Evolutionary conservation across 305 asterid genomes (phyloP), one percentile per base, ranked within the genome.

Genomic region (Fraxinus sp.): DNA sequence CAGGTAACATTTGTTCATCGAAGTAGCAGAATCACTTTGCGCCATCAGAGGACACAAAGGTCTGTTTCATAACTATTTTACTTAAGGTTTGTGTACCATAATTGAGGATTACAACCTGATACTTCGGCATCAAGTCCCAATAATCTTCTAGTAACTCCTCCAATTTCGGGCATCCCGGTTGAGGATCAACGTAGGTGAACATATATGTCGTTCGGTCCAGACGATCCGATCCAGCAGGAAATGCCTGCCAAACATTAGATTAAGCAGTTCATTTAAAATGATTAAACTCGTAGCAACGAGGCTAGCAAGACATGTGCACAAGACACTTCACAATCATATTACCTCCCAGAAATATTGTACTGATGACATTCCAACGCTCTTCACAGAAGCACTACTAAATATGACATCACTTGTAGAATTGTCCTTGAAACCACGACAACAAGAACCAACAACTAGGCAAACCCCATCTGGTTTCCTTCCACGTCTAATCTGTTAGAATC

Each of bases 261-360:
- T 81, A 41, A 78, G 39, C 74, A 33, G 46, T 46, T 71, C 32
- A 57, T 66, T 22, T 4, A 9, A 30, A 83, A 24, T 4, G 28
- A 59, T 41, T 78, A 5, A 68, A 74, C 73, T n/a, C 62, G 13
- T 59, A 74, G 39, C 35, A 78, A 72, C 6, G 5, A 66, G 74
- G 64, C 72, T 39, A 33, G 49, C 36, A 49, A 37, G 49, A 68
- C 24, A 39, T 72, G 64, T 13, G 18, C 72, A 62, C 18, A 20
- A 49, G 66, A 39, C 62, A 80, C 55, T 20, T 36, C 35, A 26
- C 26, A 84, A 70, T 79, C 16, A 28, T 66, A 77, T 80, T 76
- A 95, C 98, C 99, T 95, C 99, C 99, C 99, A 95, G 81, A 95
- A 95, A 85, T 94, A 95, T 78, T 95, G 99, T 59, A 87, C 98